Evolutionary conservation across 2,329 filamentous ascomycete species (phyloP), one percentile per base, ranked within the genome.

Genomic region (Fusarium papillatum): DNA sequence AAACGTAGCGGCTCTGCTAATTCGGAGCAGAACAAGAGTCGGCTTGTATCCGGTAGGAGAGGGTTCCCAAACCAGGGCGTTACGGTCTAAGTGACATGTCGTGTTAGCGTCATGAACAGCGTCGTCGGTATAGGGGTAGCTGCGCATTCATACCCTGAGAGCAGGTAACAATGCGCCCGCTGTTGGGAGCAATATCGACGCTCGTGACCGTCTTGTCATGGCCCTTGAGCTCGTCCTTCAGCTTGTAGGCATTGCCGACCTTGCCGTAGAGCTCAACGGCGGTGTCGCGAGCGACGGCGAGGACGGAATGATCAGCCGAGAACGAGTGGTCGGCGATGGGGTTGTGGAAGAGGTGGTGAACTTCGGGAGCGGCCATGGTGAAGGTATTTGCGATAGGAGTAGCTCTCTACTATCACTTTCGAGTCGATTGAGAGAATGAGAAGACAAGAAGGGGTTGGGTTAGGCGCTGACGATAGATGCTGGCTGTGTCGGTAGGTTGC

Each of bases 301-400:
- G 90, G 34, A 94, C 96, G 84, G 93, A 88, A 83, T 93, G 95
- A 87, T 99, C 97, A 74, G 95, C 93, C 76, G 96, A 98, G 91
- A 99, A 99, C 69, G 96, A 98, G 86, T 99, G 97, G 88, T 99
- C 97, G 78, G 95, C 95, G 82, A 99, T 98, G 73, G 96, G 95
- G 80, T 94, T 92, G 88, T 98, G 95, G 88, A 99, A 99, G 78
- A 99, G 93, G 82, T 98, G 96, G 87, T 98, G 95, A 70, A 98
- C 94, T 89, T 98, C 95, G 76, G 96, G 95, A 71, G 93, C 85
- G 67, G 95, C 89, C 96, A 98, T 98, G 71, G 65, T 89, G 84
- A 14, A 63, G 31, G 61, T 88, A 38, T 48, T 65, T 75, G 79
- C 84, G 82, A 86, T 86, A 86, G 85, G 85, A 86, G 85, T 84